A percentile compares a stretch with the other conserved stretches of the same genome.
These are phyloP conservation scores for Psilocybe azurescens DNA, from an alignment of 768 basidiomycete genomes.

Conservation along the genomic window DNA sequence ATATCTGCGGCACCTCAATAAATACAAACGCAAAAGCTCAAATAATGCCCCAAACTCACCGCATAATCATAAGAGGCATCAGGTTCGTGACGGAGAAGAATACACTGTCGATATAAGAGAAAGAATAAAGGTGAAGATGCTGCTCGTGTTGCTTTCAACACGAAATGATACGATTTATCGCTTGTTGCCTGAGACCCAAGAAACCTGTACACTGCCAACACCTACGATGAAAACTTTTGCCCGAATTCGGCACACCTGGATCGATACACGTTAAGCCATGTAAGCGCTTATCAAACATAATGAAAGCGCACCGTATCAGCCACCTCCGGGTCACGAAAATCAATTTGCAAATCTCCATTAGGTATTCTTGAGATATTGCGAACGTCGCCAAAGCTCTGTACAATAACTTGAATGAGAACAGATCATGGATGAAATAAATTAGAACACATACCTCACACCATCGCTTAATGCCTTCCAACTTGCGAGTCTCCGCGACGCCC, in stretches of 20 bases:
- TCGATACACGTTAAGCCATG: slow-evolving; percentile 5
- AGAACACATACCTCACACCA: slow-evolving; percentile 73
- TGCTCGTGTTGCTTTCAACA: neutral
- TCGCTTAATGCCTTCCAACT: slow-evolving; percentile 68
- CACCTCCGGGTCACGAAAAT: slow-evolving; percentile 76
- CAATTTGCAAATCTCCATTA: slow-evolving; percentile 80
- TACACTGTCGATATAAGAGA: neutral
- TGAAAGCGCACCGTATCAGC: slow-evolving; percentile 71
- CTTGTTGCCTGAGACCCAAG: slow-evolving; percentile 70
- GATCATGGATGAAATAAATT: slow-evolving; percentile 3
- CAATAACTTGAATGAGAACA: neutral
- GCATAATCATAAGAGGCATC: slow-evolving; percentile 17
- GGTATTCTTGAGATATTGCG: slow-evolving; percentile 74
- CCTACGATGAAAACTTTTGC: slow-evolving; percentile 76
- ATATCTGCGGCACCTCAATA: neutral
- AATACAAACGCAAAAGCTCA: neutral
- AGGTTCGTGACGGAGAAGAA: slow-evolving; percentile 10
- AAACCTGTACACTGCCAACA: slow-evolving; percentile 79
- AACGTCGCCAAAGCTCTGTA: slow-evolving; percentile 76
- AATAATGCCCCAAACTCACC: slow-evolving; percentile 10
- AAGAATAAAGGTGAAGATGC: neutral
- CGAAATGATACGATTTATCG: slow-evolving; percentile 24
- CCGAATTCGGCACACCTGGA: slow-evolving; percentile 77
- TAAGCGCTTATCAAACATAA: neutral
- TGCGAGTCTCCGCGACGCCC: slow-evolving; percentile 58